Conservation (phyloP, 2,329 filamentous ascomycete species). For the Cladosporium sp. region DNA sequence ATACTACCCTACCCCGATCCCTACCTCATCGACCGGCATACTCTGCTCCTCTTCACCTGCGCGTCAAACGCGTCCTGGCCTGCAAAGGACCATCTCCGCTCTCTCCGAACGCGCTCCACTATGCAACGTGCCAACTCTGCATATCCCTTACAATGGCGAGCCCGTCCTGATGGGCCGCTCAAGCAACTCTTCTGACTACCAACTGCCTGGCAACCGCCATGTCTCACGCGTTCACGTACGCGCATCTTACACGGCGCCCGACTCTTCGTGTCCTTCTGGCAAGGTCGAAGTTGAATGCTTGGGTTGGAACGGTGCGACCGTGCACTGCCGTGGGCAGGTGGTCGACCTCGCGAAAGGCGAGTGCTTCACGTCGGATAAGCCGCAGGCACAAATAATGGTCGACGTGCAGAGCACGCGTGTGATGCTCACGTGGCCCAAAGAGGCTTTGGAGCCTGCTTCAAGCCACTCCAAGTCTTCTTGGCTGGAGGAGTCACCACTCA, state of each 20-base stretch:
- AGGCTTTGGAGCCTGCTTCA: slow-evolving; percentile 49
- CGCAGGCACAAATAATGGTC: slow-evolving; percentile 86
- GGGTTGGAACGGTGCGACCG: slow-evolving; percentile 92
- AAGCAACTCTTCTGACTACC: slow-evolving; percentile 92
- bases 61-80: slow-evolving; percentile 49
- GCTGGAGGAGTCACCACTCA: slow-evolving; percentile 61
- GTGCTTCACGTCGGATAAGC: slow-evolving; percentile 85
- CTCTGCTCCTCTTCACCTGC: slow-evolving; percentile 75
- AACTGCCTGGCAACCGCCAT: slow-evolving; percentile 85
- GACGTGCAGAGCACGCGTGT: slow-evolving; percentile 93
- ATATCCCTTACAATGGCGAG: slow-evolving; percentile 79
- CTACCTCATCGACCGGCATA: slow-evolving; percentile 90
- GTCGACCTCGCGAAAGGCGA: slow-evolving; percentile 87
- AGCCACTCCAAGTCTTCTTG: slow-evolving; percentile 62
- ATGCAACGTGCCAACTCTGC: slow-evolving; percentile 76
- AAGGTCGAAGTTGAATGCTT: slow-evolving; percentile 86
- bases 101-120: slow-evolving; percentile 81
- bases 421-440: slow-evolving; percentile 79
- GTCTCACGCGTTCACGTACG: slow-evolving; percentile 93
- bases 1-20: slow-evolving; percentile 85
- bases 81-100: slow-evolving; percentile 63
- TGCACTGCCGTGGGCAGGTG: slow-evolving; percentile 85
- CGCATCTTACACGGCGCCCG: slow-evolving; percentile 75
- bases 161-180: slow-evolving; percentile 85
- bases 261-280: slow-evolving; percentile 67